phyloP scores from a whole-genome alignment of 1,284 basidiomycete genomes.

The Austroboletus niveus region DNA sequence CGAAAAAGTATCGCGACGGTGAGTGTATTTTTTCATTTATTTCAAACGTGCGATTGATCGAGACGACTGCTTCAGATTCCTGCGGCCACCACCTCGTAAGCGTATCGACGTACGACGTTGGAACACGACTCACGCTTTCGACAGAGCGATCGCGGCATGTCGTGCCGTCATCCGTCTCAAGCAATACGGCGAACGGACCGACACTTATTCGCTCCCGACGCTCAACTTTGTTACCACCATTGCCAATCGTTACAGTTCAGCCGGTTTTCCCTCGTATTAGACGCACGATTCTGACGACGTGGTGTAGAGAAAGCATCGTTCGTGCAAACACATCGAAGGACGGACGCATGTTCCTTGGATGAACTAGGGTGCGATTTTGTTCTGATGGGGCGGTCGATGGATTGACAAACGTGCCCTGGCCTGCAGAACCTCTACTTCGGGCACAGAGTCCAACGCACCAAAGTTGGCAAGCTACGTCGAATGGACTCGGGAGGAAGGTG shows the following conservation, averaged over 20 bases:
- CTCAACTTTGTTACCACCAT: constrained; percentile 23
- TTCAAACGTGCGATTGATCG: not conserved
- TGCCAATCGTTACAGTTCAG: constrained; percentile 21
- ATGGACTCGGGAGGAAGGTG: constrained; percentile 5
- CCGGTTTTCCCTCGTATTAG: not conserved
- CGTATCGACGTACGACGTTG: not conserved
- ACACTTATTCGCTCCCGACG: constrained; percentile 15
- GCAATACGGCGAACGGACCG: constrained; percentile 36
- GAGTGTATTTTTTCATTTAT: not conserved
- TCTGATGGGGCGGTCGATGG: not conserved
- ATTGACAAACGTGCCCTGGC: not conserved
- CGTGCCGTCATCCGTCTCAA: constrained; percentile 61
- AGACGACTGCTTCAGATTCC: constrained; percentile 45
- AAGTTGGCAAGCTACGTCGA: constrained; percentile 22
- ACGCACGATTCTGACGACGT: constrained; percentile 6
- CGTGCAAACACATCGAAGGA: constrained; percentile 9
- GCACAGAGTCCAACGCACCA: constrained; percentile 8
- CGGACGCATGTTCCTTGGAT: constrained; percentile 16
- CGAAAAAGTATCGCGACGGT: constrained; percentile 26
- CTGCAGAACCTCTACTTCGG: constrained; percentile 11
- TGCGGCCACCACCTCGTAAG: constrained; percentile 62
- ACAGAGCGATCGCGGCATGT: constrained; percentile 48
- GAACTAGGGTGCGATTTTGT: constrained; percentile 16
- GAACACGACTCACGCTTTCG: constrained; percentile 4
- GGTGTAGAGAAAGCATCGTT: constrained; percentile 18